Percentiles rank a stretch among this genome's conserved stretches.
phyloP scores from a whole-genome alignment of 192 early-diverging fungal species.

The Tieghemiomyces parasiticus region DNA sequence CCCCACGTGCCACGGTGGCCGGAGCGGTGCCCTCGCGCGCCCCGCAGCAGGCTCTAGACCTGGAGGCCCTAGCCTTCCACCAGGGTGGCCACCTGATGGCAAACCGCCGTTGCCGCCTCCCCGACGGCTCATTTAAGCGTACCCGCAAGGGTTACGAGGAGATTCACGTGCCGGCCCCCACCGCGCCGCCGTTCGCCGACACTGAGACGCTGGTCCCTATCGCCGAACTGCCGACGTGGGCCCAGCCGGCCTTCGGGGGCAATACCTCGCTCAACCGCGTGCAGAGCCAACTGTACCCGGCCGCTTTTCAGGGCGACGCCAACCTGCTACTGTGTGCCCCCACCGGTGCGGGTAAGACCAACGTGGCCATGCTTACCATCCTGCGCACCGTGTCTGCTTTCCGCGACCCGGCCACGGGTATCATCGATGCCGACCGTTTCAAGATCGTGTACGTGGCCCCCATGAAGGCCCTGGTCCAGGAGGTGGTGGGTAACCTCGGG shows the following conservation, averaged over 20 bases:
- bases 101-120: conserved; percentile 86
- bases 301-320: conserved; percentile 79
- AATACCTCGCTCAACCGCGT: conserved; percentile 71
- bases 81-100: conserved; percentile 97
- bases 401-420: conserved; percentile 51
- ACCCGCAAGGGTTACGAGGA: conserved; percentile 87
- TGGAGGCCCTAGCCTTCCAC: conserved; percentile 71
- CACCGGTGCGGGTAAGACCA: conserved; percentile 97
- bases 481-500: conserved; percentile 89
- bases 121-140: conserved; percentile 82
- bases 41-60: conserved; percentile 50
- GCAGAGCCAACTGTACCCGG: conserved; percentile 75
- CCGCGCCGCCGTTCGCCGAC: conserved; percentile 35
- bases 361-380: conserved; percentile 93
- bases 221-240: conserved; percentile 60
- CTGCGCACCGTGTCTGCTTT: conserved; percentile 76
- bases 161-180: conserved; percentile 85
- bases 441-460: conserved; percentile 99
- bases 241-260: conserved; percentile 52
- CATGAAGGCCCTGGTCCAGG: conserved; percentile 98
- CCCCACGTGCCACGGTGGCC: conserved; percentile 15
- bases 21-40: conserved; percentile 28
- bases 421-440: conserved; percentile 65
- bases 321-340: conserved; percentile 97
- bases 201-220: conserved; percentile 54